Percentiles rank a stretch among this genome's conserved stretches.
phyloP scores from a whole-genome alignment of 169 alveolate species.

The Plasmodium gonderi region DNA sequence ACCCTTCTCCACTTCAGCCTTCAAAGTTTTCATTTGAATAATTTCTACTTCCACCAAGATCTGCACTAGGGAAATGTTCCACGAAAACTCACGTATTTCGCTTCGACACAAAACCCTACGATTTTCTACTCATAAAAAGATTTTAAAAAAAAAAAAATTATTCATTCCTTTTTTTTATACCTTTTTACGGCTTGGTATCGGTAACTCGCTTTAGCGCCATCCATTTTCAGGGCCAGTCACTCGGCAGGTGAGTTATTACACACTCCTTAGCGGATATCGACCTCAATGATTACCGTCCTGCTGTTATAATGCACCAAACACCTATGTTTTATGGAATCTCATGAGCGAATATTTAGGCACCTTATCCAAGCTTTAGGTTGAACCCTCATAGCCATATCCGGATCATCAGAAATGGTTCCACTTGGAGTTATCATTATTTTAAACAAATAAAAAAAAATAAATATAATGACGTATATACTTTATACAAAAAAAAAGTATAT shows the following conservation, averaged over 20 bases:
- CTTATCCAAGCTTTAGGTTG: conserved; percentile 93
- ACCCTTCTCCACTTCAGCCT: conserved; percentile 96
- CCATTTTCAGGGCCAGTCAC: conserved; percentile 93
- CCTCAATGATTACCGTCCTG: conserved; percentile 95
- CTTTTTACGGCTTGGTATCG: conserved; percentile 87
- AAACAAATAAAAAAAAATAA: conserved; percentile 57
- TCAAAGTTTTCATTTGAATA: conserved; percentile 93
- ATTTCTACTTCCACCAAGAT: conserved; percentile 95
- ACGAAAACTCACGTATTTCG: conserved; percentile 92
- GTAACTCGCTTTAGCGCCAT: conserved; percentile 93
- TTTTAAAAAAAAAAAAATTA: conserved; percentile 69
- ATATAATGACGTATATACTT: conserved; percentile 78
- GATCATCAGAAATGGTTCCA: conserved; percentile 95
- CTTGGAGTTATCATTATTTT: conserved; percentile 89
- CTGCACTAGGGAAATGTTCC: conserved; percentile 94
- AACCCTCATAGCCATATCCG: conserved; percentile 95
- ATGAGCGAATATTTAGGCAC: conserved; percentile 93
- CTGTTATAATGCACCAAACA: conserved; percentile 91
- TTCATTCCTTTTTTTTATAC: background rate
- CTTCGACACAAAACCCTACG: conserved; percentile 91
- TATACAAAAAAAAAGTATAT: background rate
- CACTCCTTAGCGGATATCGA: conserved; percentile 95
- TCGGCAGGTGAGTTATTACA: conserved; percentile 94
- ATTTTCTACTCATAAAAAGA: conserved; percentile 92
- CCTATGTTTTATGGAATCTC: conserved; percentile 90